Evolutionary conservation across 2,329 filamentous ascomycete genomes (phyloP).

Genomic region (Ascochyta pisi): DNA sequence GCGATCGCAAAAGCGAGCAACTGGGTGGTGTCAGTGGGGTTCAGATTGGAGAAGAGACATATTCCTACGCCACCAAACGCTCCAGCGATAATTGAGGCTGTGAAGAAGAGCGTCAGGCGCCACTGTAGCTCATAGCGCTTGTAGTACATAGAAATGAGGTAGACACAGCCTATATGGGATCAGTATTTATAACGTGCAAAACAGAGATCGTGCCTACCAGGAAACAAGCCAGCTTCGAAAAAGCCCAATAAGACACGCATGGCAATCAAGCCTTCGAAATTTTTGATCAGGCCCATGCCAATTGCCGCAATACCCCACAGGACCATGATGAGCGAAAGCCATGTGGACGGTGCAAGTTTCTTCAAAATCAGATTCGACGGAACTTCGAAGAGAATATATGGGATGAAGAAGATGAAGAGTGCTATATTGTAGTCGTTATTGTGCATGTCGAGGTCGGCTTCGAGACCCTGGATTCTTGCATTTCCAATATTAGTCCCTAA

Average conservation of each 20-base stretch:
- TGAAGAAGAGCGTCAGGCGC: slow-evolving; percentile 52
- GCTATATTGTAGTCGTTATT: slow-evolving; percentile 49
- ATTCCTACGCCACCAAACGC: slow-evolving; percentile 49
- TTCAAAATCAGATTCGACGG: slow-evolving; percentile 50
- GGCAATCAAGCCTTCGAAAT: slow-evolving; percentile 56
- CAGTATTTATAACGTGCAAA: not conserved
- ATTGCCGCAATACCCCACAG: slow-evolving; percentile 52
- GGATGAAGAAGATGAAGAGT: slow-evolving; percentile 49
- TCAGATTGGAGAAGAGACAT: not conserved
- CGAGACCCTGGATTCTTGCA: slow-evolving; percentile 51
- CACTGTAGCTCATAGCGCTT: slow-evolving; percentile 53
- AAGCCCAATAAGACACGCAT: slow-evolving; percentile 52
- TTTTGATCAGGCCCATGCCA: slow-evolving; percentile 56
- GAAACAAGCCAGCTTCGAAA: slow-evolving; percentile 49
- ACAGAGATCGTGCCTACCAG: slow-evolving; percentile 19
- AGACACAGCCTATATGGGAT: slow-evolving; percentile 33
- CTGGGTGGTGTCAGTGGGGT: slow-evolving; percentile 13
- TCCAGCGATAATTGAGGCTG: slow-evolving; percentile 50
- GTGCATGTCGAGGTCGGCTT: slow-evolving; percentile 47
- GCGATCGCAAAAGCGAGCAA: slow-evolving; percentile 58
- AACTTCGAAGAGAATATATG: slow-evolving; percentile 48
- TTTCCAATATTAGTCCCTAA: slow-evolving; percentile 40
- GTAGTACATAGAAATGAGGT: slow-evolving; percentile 51
- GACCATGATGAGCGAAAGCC: slow-evolving; percentile 49
- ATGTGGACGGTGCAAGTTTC: slow-evolving; percentile 48